phyloP scores from a whole-genome alignment of 2,329 filamentous ascomycete genomes.

The Furcasterigmium furcatum region DNA sequence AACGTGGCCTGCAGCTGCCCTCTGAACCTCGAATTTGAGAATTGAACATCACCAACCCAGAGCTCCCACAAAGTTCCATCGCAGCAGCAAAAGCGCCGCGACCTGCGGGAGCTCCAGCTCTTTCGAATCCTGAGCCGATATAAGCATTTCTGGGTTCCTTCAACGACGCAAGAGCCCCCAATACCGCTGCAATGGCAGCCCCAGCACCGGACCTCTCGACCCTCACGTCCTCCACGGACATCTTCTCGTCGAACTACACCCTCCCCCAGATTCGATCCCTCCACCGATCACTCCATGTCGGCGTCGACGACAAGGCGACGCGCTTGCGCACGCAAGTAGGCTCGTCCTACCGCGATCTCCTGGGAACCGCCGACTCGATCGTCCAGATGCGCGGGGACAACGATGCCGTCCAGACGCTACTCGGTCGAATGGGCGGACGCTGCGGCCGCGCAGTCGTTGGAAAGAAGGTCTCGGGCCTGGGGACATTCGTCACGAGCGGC shows the following conservation, averaged over 20 bases:
- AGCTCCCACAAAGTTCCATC: too few relatives aligned
- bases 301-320: slow-evolving; percentile 59
- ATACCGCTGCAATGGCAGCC: slow-evolving; percentile 27
- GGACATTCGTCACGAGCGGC: slow-evolving; percentile 33
- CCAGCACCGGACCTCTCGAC: slow-evolving; percentile 41
- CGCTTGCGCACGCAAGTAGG: slow-evolving; percentile 63
- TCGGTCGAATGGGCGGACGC: slow-evolving; percentile 69
- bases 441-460: slow-evolving; percentile 74
- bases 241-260: slow-evolving; percentile 54
- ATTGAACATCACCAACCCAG: too few relatives aligned
- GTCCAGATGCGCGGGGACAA: slow-evolving; percentile 83
- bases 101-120: too few relatives aligned
- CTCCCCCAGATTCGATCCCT: slow-evolving; percentile 62
- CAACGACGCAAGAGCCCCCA: too few relatives aligned
- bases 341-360: slow-evolving; percentile 77
- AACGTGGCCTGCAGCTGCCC: too few relatives aligned
- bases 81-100: too few relatives aligned
- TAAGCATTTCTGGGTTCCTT: too few relatives aligned
- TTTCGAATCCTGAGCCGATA: too few relatives aligned
- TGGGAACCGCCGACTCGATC: slow-evolving; percentile 92
- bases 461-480: slow-evolving; percentile 58
- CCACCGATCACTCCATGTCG: slow-evolving; percentile 55
- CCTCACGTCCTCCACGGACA: slow-evolving; percentile 47
- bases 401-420: slow-evolving; percentile 65
- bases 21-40: too few relatives aligned